Percentiles rank a stretch among this genome's conserved stretches.
Conservation (phyloP, 2,329 filamentous ascomycete species). For the Talaromyces amestolkiae region DNA sequence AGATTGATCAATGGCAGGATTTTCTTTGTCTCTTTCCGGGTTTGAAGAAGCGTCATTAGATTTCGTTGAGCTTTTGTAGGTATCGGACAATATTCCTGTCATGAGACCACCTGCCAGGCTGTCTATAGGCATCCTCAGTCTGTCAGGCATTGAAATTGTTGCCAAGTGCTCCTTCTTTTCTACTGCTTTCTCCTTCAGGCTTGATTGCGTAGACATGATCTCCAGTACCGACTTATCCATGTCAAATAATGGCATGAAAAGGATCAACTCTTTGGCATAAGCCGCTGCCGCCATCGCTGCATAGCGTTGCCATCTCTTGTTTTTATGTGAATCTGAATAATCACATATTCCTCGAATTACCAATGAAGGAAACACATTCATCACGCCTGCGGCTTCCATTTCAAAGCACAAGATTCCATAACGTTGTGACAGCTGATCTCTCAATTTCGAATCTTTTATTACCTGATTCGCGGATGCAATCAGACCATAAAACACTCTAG, state of each 20-base stretch:
- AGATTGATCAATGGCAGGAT: background rate
- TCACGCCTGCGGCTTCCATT: background rate
- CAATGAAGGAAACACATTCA: conserved; percentile 34
- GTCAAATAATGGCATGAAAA: background rate
- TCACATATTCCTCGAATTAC: conserved; percentile 44
- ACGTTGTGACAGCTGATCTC: background rate
- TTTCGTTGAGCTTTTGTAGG: no score
- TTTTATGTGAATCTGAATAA: conserved; percentile 43
- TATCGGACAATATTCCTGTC: no score
- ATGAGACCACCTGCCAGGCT: no score
- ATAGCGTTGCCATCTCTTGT: conserved; percentile 32
- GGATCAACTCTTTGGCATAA: background rate
- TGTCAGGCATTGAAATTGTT: background rate
- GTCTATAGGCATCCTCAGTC: no score
- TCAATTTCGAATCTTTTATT: background rate
- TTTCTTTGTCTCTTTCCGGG: background rate
- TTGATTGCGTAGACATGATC: background rate
- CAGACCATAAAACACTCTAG: background rate
- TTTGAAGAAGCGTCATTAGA: no score
- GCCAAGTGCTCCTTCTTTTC: no score
- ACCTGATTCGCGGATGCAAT: background rate
- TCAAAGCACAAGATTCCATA: conserved; percentile 2
- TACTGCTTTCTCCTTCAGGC: no score
- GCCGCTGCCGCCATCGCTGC: background rate
- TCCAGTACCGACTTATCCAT: background rate